Percentiles rank a stretch among this genome's conserved stretches.
Evolutionary conservation across 805 yeast genomes (phyloP).

Genomic region (Schizosaccharomyces osmophilus): DNA sequence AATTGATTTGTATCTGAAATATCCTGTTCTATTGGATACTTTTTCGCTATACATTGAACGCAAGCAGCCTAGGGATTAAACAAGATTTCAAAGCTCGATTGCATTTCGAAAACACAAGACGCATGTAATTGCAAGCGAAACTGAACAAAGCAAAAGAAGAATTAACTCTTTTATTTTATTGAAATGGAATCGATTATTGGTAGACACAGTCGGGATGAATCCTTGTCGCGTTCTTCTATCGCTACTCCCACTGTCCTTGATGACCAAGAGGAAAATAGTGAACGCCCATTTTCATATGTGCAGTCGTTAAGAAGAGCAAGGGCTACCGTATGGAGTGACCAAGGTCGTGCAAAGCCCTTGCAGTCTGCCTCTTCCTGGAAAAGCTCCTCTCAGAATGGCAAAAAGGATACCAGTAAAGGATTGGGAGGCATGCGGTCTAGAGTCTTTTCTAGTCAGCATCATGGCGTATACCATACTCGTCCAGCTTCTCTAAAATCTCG

Average conservation of each 20-base stretch:
- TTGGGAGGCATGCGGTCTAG: neutral
- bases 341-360: neutral
- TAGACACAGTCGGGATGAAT: neutral
- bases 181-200: neutral
- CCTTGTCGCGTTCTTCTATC: neutral
- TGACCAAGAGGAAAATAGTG: neutral
- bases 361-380: neutral
- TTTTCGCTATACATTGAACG: too few relatives aligned
- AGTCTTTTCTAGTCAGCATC: neutral
- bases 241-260: neutral
- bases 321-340: slow-evolving; percentile 3
- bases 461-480: neutral
- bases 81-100: too few relatives aligned
- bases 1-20: too few relatives aligned
- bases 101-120: too few relatives aligned
- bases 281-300: neutral
- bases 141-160: too few relatives aligned
- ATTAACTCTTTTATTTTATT: too few relatives aligned
- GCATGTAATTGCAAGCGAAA: too few relatives aligned
- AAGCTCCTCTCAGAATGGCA: neutral
- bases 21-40: too few relatives aligned
- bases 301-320: neutral
- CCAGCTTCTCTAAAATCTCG: neutral
- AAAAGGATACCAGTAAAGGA: neutral
- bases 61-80: too few relatives aligned